Evolutionary conservation across 2,329 filamentous ascomycete species (phyloP).

Genomic region (Neurospora sp.): DNA sequence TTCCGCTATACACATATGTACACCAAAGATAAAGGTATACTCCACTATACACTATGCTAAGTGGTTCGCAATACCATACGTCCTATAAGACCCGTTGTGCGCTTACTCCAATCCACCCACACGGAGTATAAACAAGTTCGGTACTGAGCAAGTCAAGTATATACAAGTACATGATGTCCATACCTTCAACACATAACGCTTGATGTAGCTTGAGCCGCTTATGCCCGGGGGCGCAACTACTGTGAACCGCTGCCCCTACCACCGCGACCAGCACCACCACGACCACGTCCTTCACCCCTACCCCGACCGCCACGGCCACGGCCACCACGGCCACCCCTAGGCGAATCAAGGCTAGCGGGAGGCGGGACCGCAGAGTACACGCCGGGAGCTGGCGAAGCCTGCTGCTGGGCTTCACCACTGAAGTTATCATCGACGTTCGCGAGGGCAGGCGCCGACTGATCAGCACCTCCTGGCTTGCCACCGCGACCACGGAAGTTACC

Average conservation of each 20-base stretch:
- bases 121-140: background rate
- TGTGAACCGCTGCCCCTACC: background rate
- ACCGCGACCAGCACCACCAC: constrained; percentile 13
- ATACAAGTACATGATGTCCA: background rate
- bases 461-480: constrained; percentile 7
- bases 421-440: background rate
- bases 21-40: background rate
- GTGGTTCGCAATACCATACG: background rate
- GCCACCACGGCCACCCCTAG: constrained; percentile 29
- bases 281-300: constrained; percentile 25
- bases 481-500: constrained; percentile 23
- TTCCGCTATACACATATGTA: background rate
- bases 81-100: background rate
- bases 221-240: background rate
- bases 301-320: constrained; percentile 28
- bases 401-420: constrained; percentile 1
- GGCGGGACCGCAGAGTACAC: constrained; percentile 50
- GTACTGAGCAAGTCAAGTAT: background rate
- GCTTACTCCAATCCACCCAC: background rate
- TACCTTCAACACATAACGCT: background rate
- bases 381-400: constrained; percentile 4
- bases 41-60: background rate
- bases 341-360: constrained; percentile 43
- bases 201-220: background rate
- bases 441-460: background rate